Percentiles rank a stretch among this genome's conserved stretches.
phyloP scores from a whole-genome alignment of 768 basidiomycete genomes.

The Artomyces pyxidatus region DNA sequence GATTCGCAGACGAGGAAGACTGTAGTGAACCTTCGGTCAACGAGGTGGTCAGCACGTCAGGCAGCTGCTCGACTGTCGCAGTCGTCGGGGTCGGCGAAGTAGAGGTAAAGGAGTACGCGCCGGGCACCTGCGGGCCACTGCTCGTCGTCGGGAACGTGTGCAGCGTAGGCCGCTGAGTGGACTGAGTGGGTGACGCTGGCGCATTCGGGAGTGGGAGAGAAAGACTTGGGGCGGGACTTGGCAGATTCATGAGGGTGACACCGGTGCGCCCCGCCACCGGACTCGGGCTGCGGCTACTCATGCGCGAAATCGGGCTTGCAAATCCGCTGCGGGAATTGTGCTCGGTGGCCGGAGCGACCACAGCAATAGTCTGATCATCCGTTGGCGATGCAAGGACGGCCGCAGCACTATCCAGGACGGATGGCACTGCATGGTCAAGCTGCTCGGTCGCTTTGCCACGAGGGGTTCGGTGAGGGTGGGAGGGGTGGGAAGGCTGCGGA shows the following conservation, averaged over 20 bases:
- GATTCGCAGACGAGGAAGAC: conserved; percentile 15
- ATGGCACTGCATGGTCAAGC: conserved; percentile 74
- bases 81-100: conserved; percentile 20
- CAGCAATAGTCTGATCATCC: conserved; percentile 47
- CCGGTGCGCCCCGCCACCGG: conserved; percentile 34
- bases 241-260: conserved; percentile 12
- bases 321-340: conserved; percentile 41
- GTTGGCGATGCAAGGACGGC: conserved; percentile 46
- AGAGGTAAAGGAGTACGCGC: conserved; percentile 13
- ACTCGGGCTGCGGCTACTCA: conserved; percentile 64
- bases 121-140: conserved; percentile 15
- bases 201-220: conserved; percentile 11
- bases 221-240: conserved; percentile 16
- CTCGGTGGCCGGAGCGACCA: conserved; percentile 47
- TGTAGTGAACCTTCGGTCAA: conserved; percentile 8
- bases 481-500: conserved; percentile 30
- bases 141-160: conserved; percentile 23
- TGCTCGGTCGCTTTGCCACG: conserved; percentile 66
- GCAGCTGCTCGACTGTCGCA: conserved; percentile 2
- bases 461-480: conserved; percentile 67
- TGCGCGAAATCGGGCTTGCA: conserved; percentile 52
- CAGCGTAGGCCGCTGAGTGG: conserved; percentile 1
- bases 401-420: conserved; percentile 79
- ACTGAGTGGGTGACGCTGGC: neutral
- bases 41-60: neutral